phyloP scores from a whole-genome alignment of 2,329 filamentous ascomycete species.

The Chrysoporthe cubensis region DNA sequence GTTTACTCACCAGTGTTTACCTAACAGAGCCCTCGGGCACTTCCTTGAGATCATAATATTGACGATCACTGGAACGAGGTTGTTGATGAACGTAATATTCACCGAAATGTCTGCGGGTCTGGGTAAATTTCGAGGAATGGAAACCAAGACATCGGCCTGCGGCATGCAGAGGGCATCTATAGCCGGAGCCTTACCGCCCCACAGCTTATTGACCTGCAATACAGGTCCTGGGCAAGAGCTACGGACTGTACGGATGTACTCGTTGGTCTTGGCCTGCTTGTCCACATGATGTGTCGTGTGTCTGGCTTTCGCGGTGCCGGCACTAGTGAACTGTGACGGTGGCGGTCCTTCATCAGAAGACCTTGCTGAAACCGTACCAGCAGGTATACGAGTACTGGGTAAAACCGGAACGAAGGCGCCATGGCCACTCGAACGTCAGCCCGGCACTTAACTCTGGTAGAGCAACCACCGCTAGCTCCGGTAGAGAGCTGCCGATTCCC shows the following conservation, averaged over 20 bases:
- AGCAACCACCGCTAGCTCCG: neutral
- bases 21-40: neutral
- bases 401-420: neutral
- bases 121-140: neutral
- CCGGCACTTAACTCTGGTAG: neutral
- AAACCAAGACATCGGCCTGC: neutral
- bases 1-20: neutral
- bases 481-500: neutral
- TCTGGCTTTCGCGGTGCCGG: no score
- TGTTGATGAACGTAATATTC: neutral
- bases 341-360: neutral
- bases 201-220: no score
- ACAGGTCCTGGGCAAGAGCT: no score
- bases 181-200: neutral
- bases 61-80: neutral
- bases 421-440: neutral
- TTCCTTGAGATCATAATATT: neutral
- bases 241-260: no score
- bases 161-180: neutral
- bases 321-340: neutral
- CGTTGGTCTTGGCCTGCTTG: no score
- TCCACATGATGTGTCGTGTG: no score
- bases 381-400: neutral
- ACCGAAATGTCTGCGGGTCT: neutral
- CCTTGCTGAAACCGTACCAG: neutral